Base-by-base conservation (phyloP, 208 protist species). In the Leishmania arabica region DNA sequence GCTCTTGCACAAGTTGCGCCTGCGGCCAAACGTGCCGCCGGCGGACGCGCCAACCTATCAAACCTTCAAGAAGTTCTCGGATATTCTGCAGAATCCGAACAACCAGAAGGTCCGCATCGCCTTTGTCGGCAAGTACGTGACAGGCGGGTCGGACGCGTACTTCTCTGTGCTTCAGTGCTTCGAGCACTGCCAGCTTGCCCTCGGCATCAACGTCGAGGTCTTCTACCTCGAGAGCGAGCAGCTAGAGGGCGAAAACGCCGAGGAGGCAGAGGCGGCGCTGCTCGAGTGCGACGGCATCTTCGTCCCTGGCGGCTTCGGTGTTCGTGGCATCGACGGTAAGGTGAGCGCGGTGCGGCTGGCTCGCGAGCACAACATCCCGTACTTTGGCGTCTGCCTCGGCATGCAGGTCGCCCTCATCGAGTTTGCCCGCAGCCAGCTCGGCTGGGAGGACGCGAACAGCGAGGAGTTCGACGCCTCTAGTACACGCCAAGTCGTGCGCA, bases 71-170 rank as follows among this genome's bases (percentile, higher is more conserved):
- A 71, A 89, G 69, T 97, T 96, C 80, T 82, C 86, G 37, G 76
- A 75, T 66, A 95, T 96, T 77, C 86, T 98, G 24, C 86, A 84
- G 31, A 88, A 95, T 72, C 96, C 96, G 66, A 75, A 86, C 27
- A 92, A 96, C 74, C 89, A 93, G 4, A 88, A 84, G 71, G 90
- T 99, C 45, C 89, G 84, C 74, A 99, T 99, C 81, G 99, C 97
- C 19, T 96, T 99, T 77, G 99, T 99, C 6, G 99, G 99, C 77
- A 99, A 99, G 87, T 99, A 99, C 88, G 97, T 98, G 17, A 95
- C 87, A n/a, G 95, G 91, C 73, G 90, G 98, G 21, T 85, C 88
- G 34, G 99, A 99, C 86, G 90, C 99, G 21, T 99, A 99, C 91
- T 97, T 99, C 62, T 99, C 98, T 3, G 98, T 99, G 34, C 94